Evolutionary conservation across 2,329 filamentous ascomycete genomes (phyloP).

Genomic region (Fusarium nisikadoi): DNA sequence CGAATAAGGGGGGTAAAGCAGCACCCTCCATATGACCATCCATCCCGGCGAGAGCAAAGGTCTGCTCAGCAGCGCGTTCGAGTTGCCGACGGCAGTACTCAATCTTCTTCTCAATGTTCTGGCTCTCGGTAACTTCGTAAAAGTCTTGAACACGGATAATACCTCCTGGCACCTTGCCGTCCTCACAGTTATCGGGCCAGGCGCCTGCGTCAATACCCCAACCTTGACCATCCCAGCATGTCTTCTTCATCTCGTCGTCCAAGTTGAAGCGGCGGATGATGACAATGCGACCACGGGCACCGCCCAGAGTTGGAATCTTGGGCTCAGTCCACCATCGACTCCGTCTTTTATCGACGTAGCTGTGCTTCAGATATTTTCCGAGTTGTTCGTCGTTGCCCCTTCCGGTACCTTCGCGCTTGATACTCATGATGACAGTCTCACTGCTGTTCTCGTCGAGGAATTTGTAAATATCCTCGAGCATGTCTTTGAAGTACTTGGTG

Average conservation of each 20-base stretch:
- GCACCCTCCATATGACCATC: conserved; percentile 42
- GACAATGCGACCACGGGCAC: conserved; percentile 84
- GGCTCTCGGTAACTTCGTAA: conserved; percentile 83
- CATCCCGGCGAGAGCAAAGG: conserved; percentile 57
- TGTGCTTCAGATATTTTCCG: conserved; percentile 74
- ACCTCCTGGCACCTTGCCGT: conserved; percentile 76
- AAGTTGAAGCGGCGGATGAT: conserved; percentile 83
- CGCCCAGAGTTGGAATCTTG: conserved; percentile 79
- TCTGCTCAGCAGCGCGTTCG: conserved; percentile 71
- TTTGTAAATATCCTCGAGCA: conserved; percentile 75
- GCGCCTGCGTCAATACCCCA: conserved; percentile 70
- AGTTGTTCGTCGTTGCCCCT: conserved; percentile 83
- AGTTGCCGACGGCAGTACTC: conserved; percentile 78
- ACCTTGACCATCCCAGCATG: conserved; percentile 61
- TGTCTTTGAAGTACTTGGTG: conserved; percentile 78
- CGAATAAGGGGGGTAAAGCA: conserved; percentile 72
- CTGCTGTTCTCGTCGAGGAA: conserved; percentile 83
- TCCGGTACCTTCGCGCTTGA: conserved; percentile 93
- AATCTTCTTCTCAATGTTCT: conserved; percentile 85
- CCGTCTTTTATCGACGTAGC: conserved; percentile 70
- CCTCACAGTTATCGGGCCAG: conserved; percentile 91
- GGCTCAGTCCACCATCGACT: conserved; percentile 83
- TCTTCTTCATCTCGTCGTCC: conserved; percentile 61
- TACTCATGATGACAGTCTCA: conserved; percentile 84
- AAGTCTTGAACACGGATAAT: conserved; percentile 91